These are phyloP conservation scores for Elsinoe arachidis DNA, from an alignment of 2,329 filamentous ascomycete genomes.

Conservation along the genomic window DNA sequence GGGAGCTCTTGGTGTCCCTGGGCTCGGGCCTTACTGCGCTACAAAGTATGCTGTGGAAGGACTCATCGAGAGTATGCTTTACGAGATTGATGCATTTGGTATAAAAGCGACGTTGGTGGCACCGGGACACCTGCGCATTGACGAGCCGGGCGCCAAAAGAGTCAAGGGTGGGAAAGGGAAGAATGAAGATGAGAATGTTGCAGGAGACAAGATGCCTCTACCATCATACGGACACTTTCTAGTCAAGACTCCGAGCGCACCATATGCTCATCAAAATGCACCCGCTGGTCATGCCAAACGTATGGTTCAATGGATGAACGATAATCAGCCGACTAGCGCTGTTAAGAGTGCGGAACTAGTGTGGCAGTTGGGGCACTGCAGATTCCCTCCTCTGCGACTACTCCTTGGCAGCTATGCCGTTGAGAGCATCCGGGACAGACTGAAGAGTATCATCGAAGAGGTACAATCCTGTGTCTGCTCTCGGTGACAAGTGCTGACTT, in stretches of 20 bases:
- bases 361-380: slow-evolving; percentile 89
- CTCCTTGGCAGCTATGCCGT: slow-evolving; percentile 91
- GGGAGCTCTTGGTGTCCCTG: slow-evolving; percentile 86
- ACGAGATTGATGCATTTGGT: slow-evolving; percentile 85
- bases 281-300: slow-evolving; percentile 82
- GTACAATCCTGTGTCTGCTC: slow-evolving; percentile 34
- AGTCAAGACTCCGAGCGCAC: slow-evolving; percentile 74
- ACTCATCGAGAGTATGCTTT: slow-evolving; percentile 90
- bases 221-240: slow-evolving; percentile 88
- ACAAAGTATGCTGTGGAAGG: slow-evolving; percentile 97
- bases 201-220: slow-evolving; percentile 33
- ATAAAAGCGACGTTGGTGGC: slow-evolving; percentile 92
- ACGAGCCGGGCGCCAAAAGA: slow-evolving; percentile 46
- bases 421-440: slow-evolving; percentile 83
- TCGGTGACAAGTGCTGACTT: not conserved
- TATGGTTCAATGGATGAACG: slow-evolving; percentile 90
- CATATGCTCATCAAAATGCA: slow-evolving; percentile 67
- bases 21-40: slow-evolving; percentile 87
- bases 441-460: slow-evolving; percentile 89
- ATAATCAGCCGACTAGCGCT: slow-evolving; percentile 84
- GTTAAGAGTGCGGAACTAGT: slow-evolving; percentile 88
- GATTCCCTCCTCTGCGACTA: slow-evolving; percentile 79
- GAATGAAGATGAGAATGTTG: slow-evolving; percentile 25
- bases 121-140: slow-evolving; percentile 76
- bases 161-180: slow-evolving; percentile 20